Evolutionary conservation across 106 monocot species (phyloP).

Genomic region (Iris macrosiphon): DNA sequence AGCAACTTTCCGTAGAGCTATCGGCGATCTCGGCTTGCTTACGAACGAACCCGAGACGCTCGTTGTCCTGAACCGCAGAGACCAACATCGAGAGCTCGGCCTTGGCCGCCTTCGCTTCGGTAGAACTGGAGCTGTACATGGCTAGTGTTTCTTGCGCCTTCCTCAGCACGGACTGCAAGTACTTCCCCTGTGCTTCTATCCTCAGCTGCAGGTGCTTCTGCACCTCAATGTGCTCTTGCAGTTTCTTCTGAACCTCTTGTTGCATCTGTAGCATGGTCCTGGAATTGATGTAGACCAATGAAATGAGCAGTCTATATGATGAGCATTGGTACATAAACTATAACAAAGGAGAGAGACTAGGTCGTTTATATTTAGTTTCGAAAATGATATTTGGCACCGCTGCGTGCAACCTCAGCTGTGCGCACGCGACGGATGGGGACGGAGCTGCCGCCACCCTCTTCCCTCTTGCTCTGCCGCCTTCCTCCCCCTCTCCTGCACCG

Average conservation of each 20-base stretch:
- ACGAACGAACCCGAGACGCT: slow-evolving; percentile 10
- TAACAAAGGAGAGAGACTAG: not conserved
- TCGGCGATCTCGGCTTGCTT: slow-evolving; percentile 13
- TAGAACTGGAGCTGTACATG: slow-evolving; percentile 13
- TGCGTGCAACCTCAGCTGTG: too few relatives aligned
- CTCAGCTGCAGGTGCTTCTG: slow-evolving; percentile 74
- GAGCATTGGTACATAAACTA: not conserved
- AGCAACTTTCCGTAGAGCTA: slow-evolving; percentile 62
- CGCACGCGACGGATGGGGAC: too few relatives aligned
- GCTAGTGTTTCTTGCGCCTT: slow-evolving; percentile 70
- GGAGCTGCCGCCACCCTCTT: too few relatives aligned
- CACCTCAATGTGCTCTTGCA: slow-evolving; percentile 73
- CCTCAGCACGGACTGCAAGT: slow-evolving; percentile 53
- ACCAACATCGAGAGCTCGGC: slow-evolving; percentile 50
- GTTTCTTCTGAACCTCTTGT: slow-evolving; percentile 51
- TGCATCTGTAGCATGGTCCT: slow-evolving; percentile 52
- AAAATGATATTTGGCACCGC: not conserved
- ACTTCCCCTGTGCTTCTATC: slow-evolving; percentile 86
- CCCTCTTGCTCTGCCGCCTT: too few relatives aligned
- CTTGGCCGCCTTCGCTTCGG: slow-evolving; percentile 20
- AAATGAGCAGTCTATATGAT: not conserved
- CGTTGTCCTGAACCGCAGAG: slow-evolving; percentile 26
- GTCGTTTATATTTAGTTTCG: not conserved
- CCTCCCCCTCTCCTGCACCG: too few relatives aligned
- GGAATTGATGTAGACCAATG: slow-evolving; percentile 6